Base-by-base conservation (phyloP, 345 rosid species). In the Pelargonium nanum region DNA sequence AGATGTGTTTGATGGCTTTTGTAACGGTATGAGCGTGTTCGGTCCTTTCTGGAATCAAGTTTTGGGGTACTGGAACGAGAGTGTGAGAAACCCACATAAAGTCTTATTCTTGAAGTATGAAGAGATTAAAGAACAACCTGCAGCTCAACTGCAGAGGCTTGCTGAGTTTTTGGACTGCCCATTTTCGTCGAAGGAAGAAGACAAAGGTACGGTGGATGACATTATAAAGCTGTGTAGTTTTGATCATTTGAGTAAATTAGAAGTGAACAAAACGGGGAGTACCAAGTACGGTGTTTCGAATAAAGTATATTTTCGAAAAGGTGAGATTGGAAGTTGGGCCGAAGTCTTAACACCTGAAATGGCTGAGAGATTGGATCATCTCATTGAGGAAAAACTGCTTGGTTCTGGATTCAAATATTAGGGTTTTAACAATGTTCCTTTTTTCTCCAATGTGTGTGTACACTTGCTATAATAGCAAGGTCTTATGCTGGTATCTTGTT, bases 211-310 rank as follows among this genome's bases (percentile, higher is more conserved):
- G 1, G 61, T 57, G 2, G 56, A 65, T 19, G 45, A 56, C 13
- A 65, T 65, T 24, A 6, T 44, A 24, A 25, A 20, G 12, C 12
- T 56, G 16, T 56, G 61, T 50, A 65, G 62, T 28, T 64, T 63
- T 23, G 59, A 55, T 15, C 53, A 22, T 19, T 40, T 54, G 52
- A 63, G 66, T 26, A 32, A 17, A 6, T 34, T 63, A 55, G 61
- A 64, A 58, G 61, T 64, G 24, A 64, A 64, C 24, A 57, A 23
- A 34, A 44, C 6, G 10, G 68, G 68, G 55, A 56, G 32, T 5
- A 10, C n/a, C 10, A 13, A 2, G 5, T 1, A 2, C 2, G 52
- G 52, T 13, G 10, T 9, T 2, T 7, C 32, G 3, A 3, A 3
- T 28, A 28, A 7, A 3, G 19, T 1, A 6, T 64, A 22, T 57